A percentile compares a stretch with the other conserved stretches of the same genome.
These are phyloP conservation scores for Lactuca saligna DNA, from an alignment of 129 eudicot species.

Conservation along the genomic window DNA sequence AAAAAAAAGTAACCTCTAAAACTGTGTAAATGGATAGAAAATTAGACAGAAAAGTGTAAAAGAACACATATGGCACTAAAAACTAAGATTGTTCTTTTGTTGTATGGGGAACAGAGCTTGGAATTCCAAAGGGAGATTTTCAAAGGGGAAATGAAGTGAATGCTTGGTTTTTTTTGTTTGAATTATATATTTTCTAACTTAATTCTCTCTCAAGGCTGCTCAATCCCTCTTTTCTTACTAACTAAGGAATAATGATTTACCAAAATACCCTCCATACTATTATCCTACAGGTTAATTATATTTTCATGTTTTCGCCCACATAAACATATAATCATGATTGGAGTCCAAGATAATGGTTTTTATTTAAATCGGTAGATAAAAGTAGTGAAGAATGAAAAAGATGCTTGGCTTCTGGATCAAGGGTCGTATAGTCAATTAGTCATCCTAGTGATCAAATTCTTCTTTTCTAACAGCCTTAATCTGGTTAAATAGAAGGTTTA, in stretches of 20 bases:
- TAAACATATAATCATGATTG: constrained; percentile 32
- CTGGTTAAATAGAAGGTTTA: too few relatives aligned
- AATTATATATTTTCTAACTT: constrained; percentile 36
- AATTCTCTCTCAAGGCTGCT: constrained; percentile 43
- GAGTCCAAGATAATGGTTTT: constrained; percentile 43
- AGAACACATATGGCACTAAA: constrained; percentile 65
- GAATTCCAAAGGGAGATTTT: constrained; percentile 94
- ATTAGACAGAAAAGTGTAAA: constrained; percentile 50
- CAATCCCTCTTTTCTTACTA: constrained; percentile 53
- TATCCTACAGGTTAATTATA: not conserved
- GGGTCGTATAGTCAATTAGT: constrained; percentile 40
- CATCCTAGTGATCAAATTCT: constrained; percentile 71
- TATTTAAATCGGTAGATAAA: constrained; percentile 41
- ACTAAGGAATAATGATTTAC: constrained; percentile 60
- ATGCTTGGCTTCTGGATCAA: constrained; percentile 69
- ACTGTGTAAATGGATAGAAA: too few relatives aligned
- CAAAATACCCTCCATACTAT: constrained; percentile 33
- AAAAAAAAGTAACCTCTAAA: too few relatives aligned
- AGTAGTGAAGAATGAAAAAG: constrained; percentile 46
- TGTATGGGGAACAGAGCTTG: constrained; percentile 84
- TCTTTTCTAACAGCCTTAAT: too few relatives aligned
- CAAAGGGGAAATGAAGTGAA: constrained; percentile 67
- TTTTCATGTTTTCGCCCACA: constrained; percentile 12
- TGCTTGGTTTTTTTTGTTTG: constrained; percentile 40
- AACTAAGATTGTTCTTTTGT: constrained; percentile 60